A percentile compares a stretch with the other conserved stretches of the same genome.
These are phyloP conservation scores for Diaporthe citrichinensis DNA, from an alignment of 2,329 filamentous ascomycete species.

Conservation along the genomic window DNA sequence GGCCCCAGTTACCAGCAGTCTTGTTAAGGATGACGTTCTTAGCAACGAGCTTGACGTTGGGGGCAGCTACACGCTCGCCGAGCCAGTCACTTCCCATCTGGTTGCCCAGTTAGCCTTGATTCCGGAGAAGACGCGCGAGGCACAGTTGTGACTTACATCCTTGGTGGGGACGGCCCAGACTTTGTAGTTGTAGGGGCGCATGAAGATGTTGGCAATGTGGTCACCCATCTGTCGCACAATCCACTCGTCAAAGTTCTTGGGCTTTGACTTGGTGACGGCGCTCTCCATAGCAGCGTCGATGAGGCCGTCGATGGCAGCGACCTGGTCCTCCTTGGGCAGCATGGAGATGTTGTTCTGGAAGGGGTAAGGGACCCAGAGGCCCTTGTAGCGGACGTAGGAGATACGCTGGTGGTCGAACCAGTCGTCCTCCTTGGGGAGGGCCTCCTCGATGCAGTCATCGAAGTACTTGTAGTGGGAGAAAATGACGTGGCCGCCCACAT, in stretches of 20 bases:
- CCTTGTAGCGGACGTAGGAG: constrained; percentile 98
- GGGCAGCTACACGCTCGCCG: constrained; percentile 97
- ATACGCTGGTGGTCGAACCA: constrained; percentile 99
- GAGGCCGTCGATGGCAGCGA: constrained; percentile 92
- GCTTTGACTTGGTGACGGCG: constrained; percentile 90
- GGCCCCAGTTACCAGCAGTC: constrained; percentile 97
- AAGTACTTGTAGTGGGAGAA: constrained; percentile 99
- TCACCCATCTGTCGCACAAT: constrained; percentile 92
- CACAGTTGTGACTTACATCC: constrained; percentile 73
- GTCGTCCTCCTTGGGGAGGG: constrained; percentile 91
- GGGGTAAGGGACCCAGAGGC: constrained; percentile 96
- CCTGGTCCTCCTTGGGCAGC: constrained; percentile 97
- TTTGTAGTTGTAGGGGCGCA: constrained; percentile 99
- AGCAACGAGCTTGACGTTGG: constrained; percentile 93
- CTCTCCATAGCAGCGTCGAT: constrained; percentile 93
- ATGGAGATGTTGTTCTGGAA: constrained; percentile 99
- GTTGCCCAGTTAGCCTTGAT: constrained; percentile 34
- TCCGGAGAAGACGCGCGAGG: not conserved
- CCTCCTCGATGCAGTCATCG: constrained; percentile 98
- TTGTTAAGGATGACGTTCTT: constrained; percentile 97
- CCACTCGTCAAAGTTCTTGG: constrained; percentile 98
- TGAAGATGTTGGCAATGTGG: constrained; percentile 95
- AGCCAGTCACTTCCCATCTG: constrained; percentile 99
- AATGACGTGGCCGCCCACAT: constrained; percentile 98
- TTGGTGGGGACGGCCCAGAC: constrained; percentile 99